Conservation (phyloP, 2,329 filamentous ascomycete genomes). For the Claviceps citrina region DNA sequence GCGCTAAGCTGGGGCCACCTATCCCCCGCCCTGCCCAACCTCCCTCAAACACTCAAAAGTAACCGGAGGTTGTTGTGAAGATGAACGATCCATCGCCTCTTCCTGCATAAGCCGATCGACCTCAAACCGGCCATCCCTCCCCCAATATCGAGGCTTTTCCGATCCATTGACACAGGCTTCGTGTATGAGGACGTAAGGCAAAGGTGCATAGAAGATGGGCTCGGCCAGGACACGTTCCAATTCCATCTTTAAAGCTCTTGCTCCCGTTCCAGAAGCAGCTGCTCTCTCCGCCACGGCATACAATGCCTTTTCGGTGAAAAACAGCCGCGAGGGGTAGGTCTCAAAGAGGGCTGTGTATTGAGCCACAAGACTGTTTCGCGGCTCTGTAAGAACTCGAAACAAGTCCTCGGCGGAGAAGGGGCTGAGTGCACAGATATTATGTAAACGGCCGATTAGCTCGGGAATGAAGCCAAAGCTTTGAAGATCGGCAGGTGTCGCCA, state of each 20-base stretch:
- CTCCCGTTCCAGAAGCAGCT: conserved; percentile 51
- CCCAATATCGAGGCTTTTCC: conserved; percentile 47
- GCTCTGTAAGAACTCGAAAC: conserved; percentile 80
- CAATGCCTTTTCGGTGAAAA: conserved; percentile 71
- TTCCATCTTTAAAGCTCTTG: conserved; percentile 62
- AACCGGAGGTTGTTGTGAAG: conserved; percentile 8
- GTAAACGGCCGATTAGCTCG: conserved; percentile 88
- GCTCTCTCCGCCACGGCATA: conserved; percentile 61
- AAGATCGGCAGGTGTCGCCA: conserved; percentile 59
- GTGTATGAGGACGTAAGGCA: conserved; percentile 59
- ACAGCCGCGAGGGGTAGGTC: conserved; percentile 61
- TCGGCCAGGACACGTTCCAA: conserved; percentile 66
- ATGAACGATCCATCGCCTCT: conserved; percentile 31
- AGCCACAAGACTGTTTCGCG: conserved; percentile 69
- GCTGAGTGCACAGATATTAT: conserved; percentile 74
- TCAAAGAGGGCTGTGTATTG: conserved; percentile 85
- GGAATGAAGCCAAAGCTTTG: conserved; percentile 85
- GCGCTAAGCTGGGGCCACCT: background rate
- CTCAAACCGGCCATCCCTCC: conserved; percentile 54
- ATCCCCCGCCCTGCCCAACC: conserved; percentile 31
- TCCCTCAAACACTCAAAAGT: conserved; percentile 29
- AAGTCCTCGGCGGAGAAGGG: conserved; percentile 54
- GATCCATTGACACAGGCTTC: conserved; percentile 50
- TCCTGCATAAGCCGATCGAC: conserved; percentile 52
- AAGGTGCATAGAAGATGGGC: conserved; percentile 68